These are phyloP conservation scores for Pseudogymnoascus pannorum DNA, from an alignment of 2,329 filamentous ascomycete species.

Conservation along the genomic window DNA sequence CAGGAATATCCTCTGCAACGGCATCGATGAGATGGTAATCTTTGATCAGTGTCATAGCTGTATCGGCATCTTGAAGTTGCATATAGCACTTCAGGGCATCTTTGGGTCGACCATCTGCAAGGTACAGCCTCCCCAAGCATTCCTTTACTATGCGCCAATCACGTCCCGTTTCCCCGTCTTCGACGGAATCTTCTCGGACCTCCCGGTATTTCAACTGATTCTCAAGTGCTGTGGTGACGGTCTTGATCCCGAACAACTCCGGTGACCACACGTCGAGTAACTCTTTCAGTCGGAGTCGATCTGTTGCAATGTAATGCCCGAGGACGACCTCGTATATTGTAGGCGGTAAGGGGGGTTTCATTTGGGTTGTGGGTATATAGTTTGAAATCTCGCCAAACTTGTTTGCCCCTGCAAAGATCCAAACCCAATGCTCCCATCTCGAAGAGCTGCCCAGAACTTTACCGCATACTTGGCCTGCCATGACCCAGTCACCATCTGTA, in stretches of 20 bases:
- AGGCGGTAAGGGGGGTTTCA: constrained; percentile 70
- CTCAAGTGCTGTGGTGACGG: constrained; percentile 70
- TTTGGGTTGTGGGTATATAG: constrained; percentile 69
- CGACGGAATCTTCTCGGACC: constrained; percentile 66
- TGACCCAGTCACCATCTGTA: constrained; percentile 63
- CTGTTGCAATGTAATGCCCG: constrained; percentile 75
- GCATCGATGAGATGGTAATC: constrained; percentile 87
- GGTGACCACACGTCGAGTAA: constrained; percentile 77
- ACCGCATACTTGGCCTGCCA: constrained; percentile 72
- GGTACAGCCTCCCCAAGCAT: constrained; percentile 73
- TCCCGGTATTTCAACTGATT: constrained; percentile 72
- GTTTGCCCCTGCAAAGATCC: constrained; percentile 77
- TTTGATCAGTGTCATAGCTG: constrained; percentile 76
- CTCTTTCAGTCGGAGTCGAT: constrained; percentile 68
- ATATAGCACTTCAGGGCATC: constrained; percentile 89
- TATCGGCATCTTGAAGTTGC: constrained; percentile 82
- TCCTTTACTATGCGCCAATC: constrained; percentile 91
- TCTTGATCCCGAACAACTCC: constrained; percentile 73
- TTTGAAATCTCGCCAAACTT: constrained; percentile 86
- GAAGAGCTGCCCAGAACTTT: constrained; percentile 73
- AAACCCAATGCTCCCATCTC: constrained; percentile 94
- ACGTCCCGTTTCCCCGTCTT: constrained; percentile 62
- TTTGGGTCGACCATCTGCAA: constrained; percentile 70
- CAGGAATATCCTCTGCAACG: constrained; percentile 80
- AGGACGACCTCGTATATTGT: constrained; percentile 85